Evolutionary conservation across 805 yeast species (phyloP), one percentile per base, ranked within the genome.

Genomic region (Candida michaelii): DNA sequence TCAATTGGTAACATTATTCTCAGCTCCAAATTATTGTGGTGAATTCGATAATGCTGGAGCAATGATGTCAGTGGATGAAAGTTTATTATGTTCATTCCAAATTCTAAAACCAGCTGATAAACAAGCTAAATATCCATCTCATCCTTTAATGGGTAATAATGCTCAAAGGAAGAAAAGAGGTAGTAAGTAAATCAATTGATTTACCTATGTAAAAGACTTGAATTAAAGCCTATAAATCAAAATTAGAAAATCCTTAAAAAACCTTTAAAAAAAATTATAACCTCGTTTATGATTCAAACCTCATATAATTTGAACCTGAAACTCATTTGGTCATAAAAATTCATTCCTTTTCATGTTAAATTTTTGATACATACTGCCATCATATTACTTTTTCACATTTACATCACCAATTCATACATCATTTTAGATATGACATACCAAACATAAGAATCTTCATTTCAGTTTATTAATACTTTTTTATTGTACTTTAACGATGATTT

Each of bases 21-120:
- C 93, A 42, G 99, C 99, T 44, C 99, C 99, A 55, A 93, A 93
- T 69, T 90, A 90, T 66, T 93, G 98, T 77, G 99, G 99, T 58
- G 98, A 93, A 68, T 91, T 91, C 63, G 99, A 91, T 68, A 91
- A 91, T 61, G 97, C 98, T 2, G 99, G 98, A 60, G 99, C 99
- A 31, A 93, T 93, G 98, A 91, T 91, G 99, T 82, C 95, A 59
- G 98, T 91, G 44, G 98, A 93, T 66, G 98, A 93, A 71, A 83
- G 91, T 66, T 78, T 91, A 59, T 76, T 91, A 58, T 91, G 99
- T 74, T 90, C 97, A 13, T 91, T 91, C 82, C 93, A 86, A 68
- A 93, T 91, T 59, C 80, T 91, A 65, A 93, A 93, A 69, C 99
- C 99, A 23, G 97, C 99, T 40, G 98, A 93, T 66, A 91, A 91